Percentiles rank a stretch among this genome's conserved stretches.
Evolutionary conservation across 805 yeast genomes (phyloP).

Genomic region (Starmerella roubikii): DNA sequence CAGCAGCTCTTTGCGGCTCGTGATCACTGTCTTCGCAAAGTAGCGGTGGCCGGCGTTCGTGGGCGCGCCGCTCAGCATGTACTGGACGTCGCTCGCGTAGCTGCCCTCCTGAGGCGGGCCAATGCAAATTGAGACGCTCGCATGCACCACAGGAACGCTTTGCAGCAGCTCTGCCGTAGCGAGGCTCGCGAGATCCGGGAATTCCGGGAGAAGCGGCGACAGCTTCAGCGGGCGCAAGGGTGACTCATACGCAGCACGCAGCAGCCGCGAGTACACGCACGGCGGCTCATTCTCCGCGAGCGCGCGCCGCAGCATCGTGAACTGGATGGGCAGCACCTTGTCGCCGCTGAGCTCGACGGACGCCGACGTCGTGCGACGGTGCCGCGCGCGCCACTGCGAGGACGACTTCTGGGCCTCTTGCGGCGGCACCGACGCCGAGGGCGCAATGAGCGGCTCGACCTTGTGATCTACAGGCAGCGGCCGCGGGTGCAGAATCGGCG

Average conservation of each 20-base stretch:
- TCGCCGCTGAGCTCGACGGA: slow-evolving; percentile 19
- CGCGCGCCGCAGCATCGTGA: slow-evolving; percentile 15
- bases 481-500: slow-evolving; percentile 16
- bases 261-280: slow-evolving; percentile 24
- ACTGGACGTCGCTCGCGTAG: slow-evolving; percentile 19
- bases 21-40: slow-evolving; percentile 21
- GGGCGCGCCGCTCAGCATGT: slow-evolving; percentile 10
- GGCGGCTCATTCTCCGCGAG: slow-evolving; percentile 12
- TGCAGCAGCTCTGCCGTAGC: slow-evolving; percentile 11
- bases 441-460: slow-evolving; percentile 10
- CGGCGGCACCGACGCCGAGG: slow-evolving; percentile 16
- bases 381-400: slow-evolving; percentile 9
- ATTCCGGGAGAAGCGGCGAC: slow-evolving; percentile 20
- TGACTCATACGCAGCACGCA: slow-evolving; percentile 27
- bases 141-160: slow-evolving; percentile 24
- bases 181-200: slow-evolving; percentile 20
- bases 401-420: slow-evolving; percentile 3
- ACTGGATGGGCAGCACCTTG: slow-evolving; percentile 22
- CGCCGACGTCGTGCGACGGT: slow-evolving; percentile 20
- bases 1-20: slow-evolving; percentile 24
- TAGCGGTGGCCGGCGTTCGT: slow-evolving; percentile 13
- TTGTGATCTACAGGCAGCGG: slow-evolving; percentile 11
- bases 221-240: slow-evolving; percentile 23
- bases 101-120: background rate
- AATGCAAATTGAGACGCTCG: slow-evolving; percentile 21